Evolutionary conservation across 331 rosid genomes (phyloP), one percentile per base, ranked within the genome.

Genomic region (Dryas integrifolia): DNA sequence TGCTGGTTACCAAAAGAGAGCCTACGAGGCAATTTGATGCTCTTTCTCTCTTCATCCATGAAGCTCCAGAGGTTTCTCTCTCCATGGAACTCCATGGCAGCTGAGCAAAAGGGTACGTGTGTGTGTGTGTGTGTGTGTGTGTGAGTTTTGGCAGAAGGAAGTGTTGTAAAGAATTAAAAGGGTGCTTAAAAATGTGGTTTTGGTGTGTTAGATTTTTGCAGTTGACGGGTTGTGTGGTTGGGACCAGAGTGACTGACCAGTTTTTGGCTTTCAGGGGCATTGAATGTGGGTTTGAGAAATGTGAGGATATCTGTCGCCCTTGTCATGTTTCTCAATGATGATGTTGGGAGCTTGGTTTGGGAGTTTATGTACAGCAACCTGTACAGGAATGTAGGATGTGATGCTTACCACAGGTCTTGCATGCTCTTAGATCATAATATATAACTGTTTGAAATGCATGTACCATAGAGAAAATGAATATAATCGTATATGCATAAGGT

Each of bases 71-170:
- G 76, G 72, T 81, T 52, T 18, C 14, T 70, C 30, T 82, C 83
- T 1, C 81, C 72, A 72, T 82, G 76, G 51, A 72, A 66, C 70
- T 79, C 86, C 86, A 82, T 82, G 62, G 72, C 50, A 48, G 69
- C 60, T 52, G 51, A 65, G n/a, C 14, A 49, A n/a, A 30, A 40
- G 48, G 26, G 4, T 15, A 40, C 8, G 41, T 30, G 3, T 21
- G 24, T 21, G 24, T 21, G 24, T 21, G 21, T 21, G 24, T 21
- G 24, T 21, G 21, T 26, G 35, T 30, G 35, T 30, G 35, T 30
- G 35, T 30, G 35, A 30, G 35, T 30, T 30, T 30, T 30, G 35
- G 35, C 35, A 30, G 35, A 30, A 30, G 35, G 3, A 30, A 30
- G 3, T 30, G 35, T 30, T 30, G 35, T 30, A 2, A 30, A 30